Base-by-base conservation (phyloP, 192 early-diverging fungal genomes). In the Coemansia sp. region DNA sequence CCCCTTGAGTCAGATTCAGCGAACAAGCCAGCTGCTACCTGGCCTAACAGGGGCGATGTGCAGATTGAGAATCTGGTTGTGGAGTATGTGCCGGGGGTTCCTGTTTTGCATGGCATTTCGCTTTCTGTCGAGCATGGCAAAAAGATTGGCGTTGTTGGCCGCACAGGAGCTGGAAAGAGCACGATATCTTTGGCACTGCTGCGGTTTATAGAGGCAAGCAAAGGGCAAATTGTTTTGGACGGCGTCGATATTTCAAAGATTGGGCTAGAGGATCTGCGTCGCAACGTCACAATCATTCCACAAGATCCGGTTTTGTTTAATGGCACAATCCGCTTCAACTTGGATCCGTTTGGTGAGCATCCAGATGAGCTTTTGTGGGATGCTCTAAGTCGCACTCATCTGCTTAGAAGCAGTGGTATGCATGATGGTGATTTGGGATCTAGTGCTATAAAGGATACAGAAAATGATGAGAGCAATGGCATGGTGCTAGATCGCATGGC, bases 71-170 rank as follows among this genome's bases (percentile, higher is more conserved):
- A 90, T 41, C 67, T 98, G 32, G 74, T 85, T 12, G 84, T 95
- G 63, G 86, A 87, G 56, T 96, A 98, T 68, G 78, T 88, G 0
- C 88, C 89, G 41, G 93, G 92, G 43, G 85, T 86, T 18, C 88
- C 87, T 7, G 91, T 95, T 6, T 85, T 98, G 19, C 90, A 93
- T 43, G 82, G 87, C 49, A 71, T 99, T 39, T 87, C 86, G 11
- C 85, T 96, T 57, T 58, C 74, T 4, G 87, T 95, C 61, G 82
- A 82, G 15, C 85, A 90, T 21, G 78, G 82, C 8, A 87, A 92
- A 74, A 93, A 93, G 73, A 90, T 98, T 67, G 96, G 93, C 43
- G 87, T 98, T 71, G 92, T 95, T 56, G 95, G 94, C 13, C 86
- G 95, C 18, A 93, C 94, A 3, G 93, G 93, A 9, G 88, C 90